Percentiles rank a stretch among this genome's conserved stretches.
Conservation (phyloP, 495 filamentous ascomycete species). For the Immersiella caudata region DNA sequence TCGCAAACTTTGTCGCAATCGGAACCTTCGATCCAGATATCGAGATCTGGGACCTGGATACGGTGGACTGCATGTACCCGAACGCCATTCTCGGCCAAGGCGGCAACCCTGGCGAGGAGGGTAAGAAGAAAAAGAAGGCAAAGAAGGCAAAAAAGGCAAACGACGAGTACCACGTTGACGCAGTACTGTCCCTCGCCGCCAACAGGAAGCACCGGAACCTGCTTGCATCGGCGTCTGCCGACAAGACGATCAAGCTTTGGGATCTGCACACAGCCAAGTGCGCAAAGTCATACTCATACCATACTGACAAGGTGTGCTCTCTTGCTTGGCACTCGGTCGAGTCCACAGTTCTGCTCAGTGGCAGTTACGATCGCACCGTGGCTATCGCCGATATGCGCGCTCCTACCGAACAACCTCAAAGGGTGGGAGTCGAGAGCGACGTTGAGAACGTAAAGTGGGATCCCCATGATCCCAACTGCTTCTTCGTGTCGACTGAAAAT, state of each 20-base stretch:
- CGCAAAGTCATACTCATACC: constrained; percentile 91
- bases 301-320: constrained; percentile 94
- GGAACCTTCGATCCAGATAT: constrained; percentile 99
- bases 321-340: constrained; percentile 88
- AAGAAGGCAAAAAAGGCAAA: constrained; percentile 83
- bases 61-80: constrained; percentile 95
- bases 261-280: constrained; percentile 88
- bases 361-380: constrained; percentile 91
- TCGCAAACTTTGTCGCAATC: constrained; percentile 87
- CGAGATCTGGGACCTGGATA: constrained; percentile 96
- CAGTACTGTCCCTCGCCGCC: constrained; percentile 83
- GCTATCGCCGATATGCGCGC: constrained; percentile 93
- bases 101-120: constrained; percentile 51
- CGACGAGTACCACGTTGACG: constrained; percentile 91
- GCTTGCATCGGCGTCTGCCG: constrained; percentile 92
- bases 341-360: constrained; percentile 84
- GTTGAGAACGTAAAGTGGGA: constrained; percentile 93
- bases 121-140: constrained; percentile 80
- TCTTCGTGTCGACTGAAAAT: constrained; percentile 92
- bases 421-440: constrained; percentile 92
- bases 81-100: constrained; percentile 94
- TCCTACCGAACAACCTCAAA: constrained; percentile 72
- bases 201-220: constrained; percentile 93
- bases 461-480: constrained; percentile 86
- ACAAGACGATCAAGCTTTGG: constrained; percentile 97